These are phyloP conservation scores for Tetrahymena borealis DNA, from an alignment of 73 alveolate genomes.

Conservation along the genomic window DNA sequence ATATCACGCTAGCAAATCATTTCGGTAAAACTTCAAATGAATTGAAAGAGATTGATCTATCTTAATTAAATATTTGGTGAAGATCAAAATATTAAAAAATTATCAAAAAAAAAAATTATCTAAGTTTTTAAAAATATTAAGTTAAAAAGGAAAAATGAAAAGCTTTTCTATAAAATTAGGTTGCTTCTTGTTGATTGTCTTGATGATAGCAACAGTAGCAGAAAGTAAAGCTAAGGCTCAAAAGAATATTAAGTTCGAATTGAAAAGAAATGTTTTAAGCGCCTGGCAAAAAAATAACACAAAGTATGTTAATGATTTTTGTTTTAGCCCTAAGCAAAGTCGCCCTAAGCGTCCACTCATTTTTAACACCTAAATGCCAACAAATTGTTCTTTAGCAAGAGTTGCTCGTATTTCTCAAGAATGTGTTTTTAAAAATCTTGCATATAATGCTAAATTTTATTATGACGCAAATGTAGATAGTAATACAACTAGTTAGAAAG, in stretches of 20 bases:
- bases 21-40: too few species aligned
- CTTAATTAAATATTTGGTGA: neutral
- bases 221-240: neutral
- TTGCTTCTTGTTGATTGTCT: neutral
- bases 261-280: neutral
- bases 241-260: neutral
- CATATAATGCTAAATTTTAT: neutral
- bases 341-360: neutral
- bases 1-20: too few species aligned
- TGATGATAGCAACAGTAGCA: neutral
- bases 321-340: neutral
- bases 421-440: neutral
- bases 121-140: neutral
- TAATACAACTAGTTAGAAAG: neutral
- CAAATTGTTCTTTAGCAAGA: neutral
- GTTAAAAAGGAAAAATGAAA: neutral
- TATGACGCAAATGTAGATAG: neutral
- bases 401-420: neutral
- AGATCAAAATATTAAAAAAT: neutral
- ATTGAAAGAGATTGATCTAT: neutral
- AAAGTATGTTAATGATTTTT: neutral
- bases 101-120: neutral
- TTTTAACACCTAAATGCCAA: neutral
- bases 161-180: neutral
- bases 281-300: neutral